Evolutionary conservation across 2,329 filamentous ascomycete species (phyloP), one percentile per base, ranked within the genome.

Genomic region (Diaporthe capsici): DNA sequence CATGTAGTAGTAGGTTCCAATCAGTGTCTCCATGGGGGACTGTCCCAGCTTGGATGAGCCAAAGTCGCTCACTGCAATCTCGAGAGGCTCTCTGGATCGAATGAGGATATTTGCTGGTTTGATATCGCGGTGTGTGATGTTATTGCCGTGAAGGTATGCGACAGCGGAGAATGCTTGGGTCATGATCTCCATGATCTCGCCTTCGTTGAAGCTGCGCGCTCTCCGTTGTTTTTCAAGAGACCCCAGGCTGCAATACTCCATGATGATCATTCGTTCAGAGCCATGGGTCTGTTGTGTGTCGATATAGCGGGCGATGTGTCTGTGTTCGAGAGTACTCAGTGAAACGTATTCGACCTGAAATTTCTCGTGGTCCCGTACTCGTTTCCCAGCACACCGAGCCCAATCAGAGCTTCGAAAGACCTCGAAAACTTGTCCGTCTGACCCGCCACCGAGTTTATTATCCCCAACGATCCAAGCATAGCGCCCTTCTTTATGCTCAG

Each of bases 121-220:
- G 47, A 49, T 20, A 22, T 49, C 47, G 22, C 47, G 47, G 20
- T 49, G 47, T 10, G 20, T 49, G 22, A 49, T 15, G n/a, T n/a
- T 49, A n/a, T 49, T n/a, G 6, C 20, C 10, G 47, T 49, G 47
- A 6, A 49, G 47, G 20, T 49, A 49, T 7, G 7, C 47, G 47
- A 49, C 22, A 49, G 47, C 47, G n/a, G 47, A n/a, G 22, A n/a
- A 20, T n/a, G 47, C 47, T 49, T 49, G 47, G 20, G 47, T n/a
- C 17, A 49, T n/a, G 9, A 49, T n/a, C 6, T 22, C 7, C 1
- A 49, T n/a, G 47, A 49, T 49, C 12, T 49, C 47, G 8, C n/a
- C 12, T 8, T n/a, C 20, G 4, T n/a, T 49, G 7, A 49, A 49
- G 13, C 15, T 9, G 1, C 0, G 0, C 47, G 1, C 4, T n/a